phyloP scores from a whole-genome alignment of 805 yeast genomes.

The Jamesozyma jinghongensis region DNA sequence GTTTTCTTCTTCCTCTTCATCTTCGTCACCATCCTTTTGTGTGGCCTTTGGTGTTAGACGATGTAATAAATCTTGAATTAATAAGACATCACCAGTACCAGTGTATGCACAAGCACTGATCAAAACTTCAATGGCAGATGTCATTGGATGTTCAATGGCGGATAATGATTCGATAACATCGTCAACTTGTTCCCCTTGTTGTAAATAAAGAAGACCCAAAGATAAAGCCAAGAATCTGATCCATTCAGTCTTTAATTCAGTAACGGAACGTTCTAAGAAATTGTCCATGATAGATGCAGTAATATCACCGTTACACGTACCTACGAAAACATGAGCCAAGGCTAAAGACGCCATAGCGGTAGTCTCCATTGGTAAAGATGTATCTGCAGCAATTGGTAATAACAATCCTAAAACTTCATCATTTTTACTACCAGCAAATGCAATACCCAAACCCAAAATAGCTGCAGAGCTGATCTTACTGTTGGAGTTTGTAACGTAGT shows the following conservation, averaged over 20 bases:
- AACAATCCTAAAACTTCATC: slow-evolving; percentile 71
- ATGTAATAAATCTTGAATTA: slow-evolving; percentile 83
- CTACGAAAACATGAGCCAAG: slow-evolving; percentile 89
- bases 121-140: slow-evolving; percentile 78
- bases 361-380: slow-evolving; percentile 63
- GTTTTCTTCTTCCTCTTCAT: slow-evolving; percentile 44
- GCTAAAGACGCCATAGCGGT: slow-evolving; percentile 84
- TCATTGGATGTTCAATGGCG: slow-evolving; percentile 92
- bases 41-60: slow-evolving; percentile 69
- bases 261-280: slow-evolving; percentile 70
- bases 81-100: slow-evolving; percentile 94
- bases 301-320: slow-evolving; percentile 90
- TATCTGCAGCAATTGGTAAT: slow-evolving; percentile 74
- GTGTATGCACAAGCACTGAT: slow-evolving; percentile 92
- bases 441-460: slow-evolving; percentile 83
- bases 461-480: slow-evolving; percentile 67
- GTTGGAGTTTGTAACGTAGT: slow-evolving; percentile 60
- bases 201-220: slow-evolving; percentile 82
- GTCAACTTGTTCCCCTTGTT: slow-evolving; percentile 87
- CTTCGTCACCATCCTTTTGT: slow-evolving; percentile 46
- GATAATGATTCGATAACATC: slow-evolving; percentile 89
- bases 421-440: slow-evolving; percentile 90
- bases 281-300: slow-evolving; percentile 89
- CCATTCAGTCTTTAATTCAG: slow-evolving; percentile 78
- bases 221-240: slow-evolving; percentile 86